Evolutionary conservation across 2,329 filamentous ascomycete genomes (phyloP).

Genomic region (Alternaria burnsii): DNA sequence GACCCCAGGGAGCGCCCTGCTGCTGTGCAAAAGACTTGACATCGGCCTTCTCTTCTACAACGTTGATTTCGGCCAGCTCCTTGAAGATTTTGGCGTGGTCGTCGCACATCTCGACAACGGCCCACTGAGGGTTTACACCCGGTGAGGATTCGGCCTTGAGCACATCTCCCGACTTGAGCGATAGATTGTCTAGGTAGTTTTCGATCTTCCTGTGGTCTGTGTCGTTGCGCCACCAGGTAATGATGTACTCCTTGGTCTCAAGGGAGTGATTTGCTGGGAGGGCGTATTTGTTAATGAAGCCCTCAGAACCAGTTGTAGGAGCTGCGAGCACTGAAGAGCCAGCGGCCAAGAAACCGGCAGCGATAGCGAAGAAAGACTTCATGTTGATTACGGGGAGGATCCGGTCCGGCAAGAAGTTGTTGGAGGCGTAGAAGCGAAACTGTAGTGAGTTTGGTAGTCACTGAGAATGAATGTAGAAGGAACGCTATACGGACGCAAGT

Average conservation of each 20-base stretch:
- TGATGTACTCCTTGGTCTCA: slow-evolving; percentile 43
- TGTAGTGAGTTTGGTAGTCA: slow-evolving; percentile 26
- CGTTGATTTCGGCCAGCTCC: slow-evolving; percentile 51
- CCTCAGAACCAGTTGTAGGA: slow-evolving; percentile 20
- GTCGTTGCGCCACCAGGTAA: slow-evolving; percentile 34
- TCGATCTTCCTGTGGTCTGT: slow-evolving; percentile 17
- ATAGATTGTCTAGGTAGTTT: slow-evolving; percentile 26
- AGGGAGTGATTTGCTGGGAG: slow-evolving; percentile 36
- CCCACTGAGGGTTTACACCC: slow-evolving; percentile 50
- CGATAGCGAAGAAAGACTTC: slow-evolving; percentile 40
- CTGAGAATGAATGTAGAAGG: slow-evolving; percentile 29
- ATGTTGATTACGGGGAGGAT: slow-evolving; percentile 41
- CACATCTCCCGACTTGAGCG: slow-evolving; percentile 46
- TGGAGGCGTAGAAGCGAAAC: slow-evolving; percentile 23
- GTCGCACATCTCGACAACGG: slow-evolving; percentile 52
- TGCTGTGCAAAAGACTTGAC: slow-evolving; percentile 45
- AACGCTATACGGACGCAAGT: slow-evolving; percentile 30
- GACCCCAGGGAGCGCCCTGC: slow-evolving; percentile 55
- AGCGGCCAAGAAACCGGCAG: slow-evolving; percentile 40
- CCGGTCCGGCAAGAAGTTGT: slow-evolving; percentile 31
- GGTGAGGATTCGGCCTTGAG: slow-evolving; percentile 49
- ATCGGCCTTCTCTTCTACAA: slow-evolving; percentile 53
- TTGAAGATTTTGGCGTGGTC: slow-evolving; percentile 52
- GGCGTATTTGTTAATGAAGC: slow-evolving; percentile 36
- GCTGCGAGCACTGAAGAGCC: slow-evolving; percentile 30